phyloP scores from a whole-genome alignment of 169 alveolate species.

The Perkinsus marinus region DNA sequence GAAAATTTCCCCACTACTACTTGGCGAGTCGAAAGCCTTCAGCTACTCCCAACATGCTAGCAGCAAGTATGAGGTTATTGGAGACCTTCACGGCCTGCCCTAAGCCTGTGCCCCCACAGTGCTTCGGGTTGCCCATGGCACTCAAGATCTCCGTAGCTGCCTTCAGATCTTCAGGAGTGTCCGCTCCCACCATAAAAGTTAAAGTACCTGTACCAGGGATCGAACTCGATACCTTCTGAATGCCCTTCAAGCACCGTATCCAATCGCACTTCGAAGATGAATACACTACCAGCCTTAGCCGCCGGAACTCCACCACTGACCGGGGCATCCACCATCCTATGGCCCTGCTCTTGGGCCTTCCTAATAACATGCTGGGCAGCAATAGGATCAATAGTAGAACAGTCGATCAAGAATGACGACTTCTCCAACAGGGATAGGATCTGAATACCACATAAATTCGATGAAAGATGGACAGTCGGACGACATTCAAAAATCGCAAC shows the following conservation, averaged over 20 bases:
- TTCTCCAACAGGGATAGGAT: background rate
- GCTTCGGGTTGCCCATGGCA: conserved; percentile 43
- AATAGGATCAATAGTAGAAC: background rate
- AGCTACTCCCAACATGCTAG: conserved; percentile 42
- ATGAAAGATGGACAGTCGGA: too few species aligned
- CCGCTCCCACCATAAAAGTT: conserved; percentile 56
- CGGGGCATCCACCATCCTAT: background rate
- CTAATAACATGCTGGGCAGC: background rate
- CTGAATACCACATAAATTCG: background rate
- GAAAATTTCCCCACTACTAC: too few species aligned
- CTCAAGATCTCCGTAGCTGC: conserved; percentile 17
- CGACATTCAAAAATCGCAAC: too few species aligned
- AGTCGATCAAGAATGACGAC: background rate
- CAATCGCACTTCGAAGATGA: too few species aligned
- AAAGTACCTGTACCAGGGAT: conserved; percentile 13
- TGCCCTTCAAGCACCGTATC: too few species aligned
- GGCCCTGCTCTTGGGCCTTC: background rate
- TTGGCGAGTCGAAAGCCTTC: conserved; percentile 47
- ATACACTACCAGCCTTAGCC: background rate
- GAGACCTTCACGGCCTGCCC: conserved; percentile 39
- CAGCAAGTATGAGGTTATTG: conserved; percentile 45
- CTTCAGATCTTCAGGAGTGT: conserved; percentile 19
- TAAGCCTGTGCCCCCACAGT: conserved; percentile 37
- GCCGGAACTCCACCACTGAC: conserved; percentile 5
- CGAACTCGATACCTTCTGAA: background rate